These are phyloP conservation scores for Zopfia rhizophila DNA, from an alignment of 2,329 filamentous ascomycete species.

Conservation along the genomic window DNA sequence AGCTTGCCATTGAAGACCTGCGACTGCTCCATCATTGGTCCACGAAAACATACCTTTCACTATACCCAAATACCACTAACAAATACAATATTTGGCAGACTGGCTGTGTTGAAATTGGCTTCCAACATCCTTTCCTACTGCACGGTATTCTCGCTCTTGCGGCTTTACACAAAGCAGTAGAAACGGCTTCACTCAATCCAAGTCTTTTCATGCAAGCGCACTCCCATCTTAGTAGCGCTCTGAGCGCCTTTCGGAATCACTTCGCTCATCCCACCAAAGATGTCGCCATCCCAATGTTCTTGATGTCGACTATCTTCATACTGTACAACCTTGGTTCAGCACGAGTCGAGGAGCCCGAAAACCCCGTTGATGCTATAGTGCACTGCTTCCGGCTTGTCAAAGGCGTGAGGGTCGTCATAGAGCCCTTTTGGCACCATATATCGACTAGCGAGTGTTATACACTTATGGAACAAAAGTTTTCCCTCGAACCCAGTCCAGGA, in stretches of 20 bases:
- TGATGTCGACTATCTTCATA: conserved; percentile 38
- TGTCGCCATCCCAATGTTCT: conserved; percentile 40
- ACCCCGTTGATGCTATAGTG: conserved; percentile 38
- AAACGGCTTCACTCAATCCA: too few species aligned
- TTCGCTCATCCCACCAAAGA: conserved; percentile 32
- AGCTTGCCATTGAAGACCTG: conserved; percentile 40
- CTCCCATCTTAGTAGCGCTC: conserved; percentile 37
- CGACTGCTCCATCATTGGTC: conserved; percentile 43
- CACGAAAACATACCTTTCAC: conserved; percentile 29
- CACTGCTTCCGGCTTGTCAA: conserved; percentile 42
- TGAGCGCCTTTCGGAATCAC: conserved; percentile 35
- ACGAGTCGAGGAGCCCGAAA: conserved; percentile 37
- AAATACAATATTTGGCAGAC: conserved; percentile 29
- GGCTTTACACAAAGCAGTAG: conserved; percentile 38
- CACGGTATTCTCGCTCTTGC: conserved; percentile 42
- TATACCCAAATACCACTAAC: conserved; percentile 27
- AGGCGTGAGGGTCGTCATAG: conserved; percentile 38
- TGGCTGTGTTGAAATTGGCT: conserved; percentile 34
- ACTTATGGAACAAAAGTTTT: too few species aligned
- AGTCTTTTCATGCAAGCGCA: conserved; percentile 39
- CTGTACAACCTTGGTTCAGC: conserved; percentile 42
- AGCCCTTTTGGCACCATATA: conserved; percentile 33
- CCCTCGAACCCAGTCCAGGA: too few species aligned
- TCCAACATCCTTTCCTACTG: conserved; percentile 42
- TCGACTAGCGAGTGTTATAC: neutral